These are phyloP conservation scores for Cytospora piceicola DNA, from an alignment of 2,329 filamentous ascomycete genomes.

Conservation along the genomic window DNA sequence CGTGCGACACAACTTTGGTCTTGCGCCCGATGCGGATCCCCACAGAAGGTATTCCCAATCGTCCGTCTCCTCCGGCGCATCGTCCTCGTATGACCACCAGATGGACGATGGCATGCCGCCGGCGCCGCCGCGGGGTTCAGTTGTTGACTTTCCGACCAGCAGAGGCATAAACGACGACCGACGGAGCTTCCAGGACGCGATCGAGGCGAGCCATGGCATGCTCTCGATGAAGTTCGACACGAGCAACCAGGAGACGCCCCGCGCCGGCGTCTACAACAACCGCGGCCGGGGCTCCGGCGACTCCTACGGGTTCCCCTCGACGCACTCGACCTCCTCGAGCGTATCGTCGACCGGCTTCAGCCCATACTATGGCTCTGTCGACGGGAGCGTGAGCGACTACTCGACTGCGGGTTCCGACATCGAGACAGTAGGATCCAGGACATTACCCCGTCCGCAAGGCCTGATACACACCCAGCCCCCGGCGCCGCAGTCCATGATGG, in stretches of 20 bases:
- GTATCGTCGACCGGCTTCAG: slow-evolving; percentile 84
- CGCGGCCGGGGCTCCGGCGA: slow-evolving; percentile 75
- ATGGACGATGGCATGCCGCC: slow-evolving; percentile 37
- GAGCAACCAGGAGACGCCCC: slow-evolving; percentile 79
- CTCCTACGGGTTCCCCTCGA: slow-evolving; percentile 87
- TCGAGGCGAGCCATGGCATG: slow-evolving; percentile 94
- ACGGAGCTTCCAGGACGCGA: slow-evolving; percentile 81
- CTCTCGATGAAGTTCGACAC: slow-evolving; percentile 69
- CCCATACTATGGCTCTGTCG: slow-evolving; percentile 83
- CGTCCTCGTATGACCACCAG: slow-evolving; percentile 48
- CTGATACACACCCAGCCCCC: slow-evolving; percentile 66
- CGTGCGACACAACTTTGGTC: slow-evolving; percentile 60
- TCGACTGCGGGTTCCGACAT: slow-evolving; percentile 88
- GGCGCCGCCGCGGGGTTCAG: slow-evolving; percentile 61
- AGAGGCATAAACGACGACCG: slow-evolving; percentile 51
- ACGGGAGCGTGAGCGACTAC: slow-evolving; percentile 83
- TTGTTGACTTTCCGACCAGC: slow-evolving; percentile 62
- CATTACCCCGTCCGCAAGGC: slow-evolving; percentile 78
- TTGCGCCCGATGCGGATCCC: slow-evolving; percentile 60
- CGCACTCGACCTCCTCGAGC: slow-evolving; percentile 84
- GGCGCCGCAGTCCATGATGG: slow-evolving; percentile 96
- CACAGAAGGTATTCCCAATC: slow-evolving; percentile 78
- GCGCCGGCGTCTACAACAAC: slow-evolving; percentile 76
- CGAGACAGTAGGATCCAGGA: slow-evolving; percentile 78
- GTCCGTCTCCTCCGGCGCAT: slow-evolving; percentile 68